phyloP scores from a whole-genome alignment of 1,139 yeast genomes.

The Protomyces arabidopsidicola region DNA sequence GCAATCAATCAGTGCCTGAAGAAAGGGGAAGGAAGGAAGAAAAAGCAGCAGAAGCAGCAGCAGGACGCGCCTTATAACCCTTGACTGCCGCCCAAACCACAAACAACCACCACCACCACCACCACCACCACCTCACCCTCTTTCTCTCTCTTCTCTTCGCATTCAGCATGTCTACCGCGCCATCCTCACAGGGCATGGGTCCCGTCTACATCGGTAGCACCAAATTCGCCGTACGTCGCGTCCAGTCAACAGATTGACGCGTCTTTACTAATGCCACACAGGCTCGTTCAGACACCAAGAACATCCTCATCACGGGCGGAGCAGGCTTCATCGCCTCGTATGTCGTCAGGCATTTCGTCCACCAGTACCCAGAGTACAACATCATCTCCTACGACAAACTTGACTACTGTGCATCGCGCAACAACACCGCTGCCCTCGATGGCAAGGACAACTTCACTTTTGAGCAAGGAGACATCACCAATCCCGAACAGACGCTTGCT shows the following conservation, averaged over 20 bases:
- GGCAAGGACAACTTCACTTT: constrained; percentile 37
- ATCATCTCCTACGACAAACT: constrained; percentile 51
- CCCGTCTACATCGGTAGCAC: constrained; percentile 33
- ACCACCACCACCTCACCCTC: neutral
- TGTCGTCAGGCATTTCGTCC: constrained; percentile 45
- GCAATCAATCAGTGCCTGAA: neutral
- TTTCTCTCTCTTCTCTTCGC: neutral
- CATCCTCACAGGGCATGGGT: constrained; percentile 2
- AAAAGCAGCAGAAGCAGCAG: neutral
- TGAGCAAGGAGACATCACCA: constrained; percentile 45
- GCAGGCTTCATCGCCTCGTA: constrained; percentile 59
- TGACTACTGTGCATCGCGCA: constrained; percentile 40
- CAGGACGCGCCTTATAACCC: neutral
- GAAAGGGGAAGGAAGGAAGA: neutral
- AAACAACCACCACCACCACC: neutral
- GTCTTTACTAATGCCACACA: neutral
- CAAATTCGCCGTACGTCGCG: constrained; percentile 26
- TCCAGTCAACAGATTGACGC: neutral
- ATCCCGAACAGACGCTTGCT: constrained; percentile 35
- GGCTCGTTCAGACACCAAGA: constrained; percentile 23
- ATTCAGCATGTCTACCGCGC: constrained; percentile 12
- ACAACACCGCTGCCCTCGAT: constrained; percentile 37
- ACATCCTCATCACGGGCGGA: constrained; percentile 53
- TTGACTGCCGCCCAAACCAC: neutral
- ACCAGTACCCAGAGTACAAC: constrained; percentile 43